phyloP scores from a whole-genome alignment of 2,329 filamentous ascomycete genomes.

The Lasiodiplodia sp. region DNA sequence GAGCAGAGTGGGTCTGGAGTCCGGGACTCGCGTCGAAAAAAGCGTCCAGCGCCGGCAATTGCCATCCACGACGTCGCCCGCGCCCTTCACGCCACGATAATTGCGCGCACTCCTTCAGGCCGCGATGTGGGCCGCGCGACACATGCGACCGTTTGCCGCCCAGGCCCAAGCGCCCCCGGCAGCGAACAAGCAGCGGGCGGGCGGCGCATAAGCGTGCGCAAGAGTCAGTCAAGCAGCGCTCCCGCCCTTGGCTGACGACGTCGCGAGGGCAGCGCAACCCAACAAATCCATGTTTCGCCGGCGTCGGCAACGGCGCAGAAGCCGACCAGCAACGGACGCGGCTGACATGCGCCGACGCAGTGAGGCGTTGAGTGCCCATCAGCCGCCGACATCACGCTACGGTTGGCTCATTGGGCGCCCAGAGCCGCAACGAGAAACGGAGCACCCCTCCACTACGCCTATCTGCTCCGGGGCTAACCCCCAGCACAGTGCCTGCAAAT shows the following conservation, averaged over 20 bases:
- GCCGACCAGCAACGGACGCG: constrained; percentile 1
- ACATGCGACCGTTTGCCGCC: neutral
- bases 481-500: constrained; percentile 19
- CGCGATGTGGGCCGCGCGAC: constrained; percentile 15
- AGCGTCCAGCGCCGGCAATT: constrained; percentile 3
- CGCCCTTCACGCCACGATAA: constrained; percentile 26
- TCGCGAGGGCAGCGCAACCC: neutral
- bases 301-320: constrained; percentile 11
- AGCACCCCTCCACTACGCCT: constrained; percentile 21
- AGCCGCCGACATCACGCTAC: constrained; percentile 27
- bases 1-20: neutral
- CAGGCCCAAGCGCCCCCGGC: neutral
- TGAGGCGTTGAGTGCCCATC: constrained; percentile 7
- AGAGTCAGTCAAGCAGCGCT: constrained; percentile 23
- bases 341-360: constrained; percentile 2
- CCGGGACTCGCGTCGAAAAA: constrained; percentile 10
- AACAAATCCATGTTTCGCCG: constrained; percentile 5
- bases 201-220: constrained; percentile 7
- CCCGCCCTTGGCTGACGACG: constrained; percentile 19
- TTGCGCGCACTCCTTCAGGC: constrained; percentile 2
- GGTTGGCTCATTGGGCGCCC: constrained; percentile 14
- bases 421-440: constrained; percentile 10
- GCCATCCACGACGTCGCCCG: neutral
- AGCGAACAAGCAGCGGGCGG: neutral
- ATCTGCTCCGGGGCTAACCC: constrained; percentile 21